phyloP scores from a whole-genome alignment of 1,139 yeast genomes.

The Candida sp. region DNA sequence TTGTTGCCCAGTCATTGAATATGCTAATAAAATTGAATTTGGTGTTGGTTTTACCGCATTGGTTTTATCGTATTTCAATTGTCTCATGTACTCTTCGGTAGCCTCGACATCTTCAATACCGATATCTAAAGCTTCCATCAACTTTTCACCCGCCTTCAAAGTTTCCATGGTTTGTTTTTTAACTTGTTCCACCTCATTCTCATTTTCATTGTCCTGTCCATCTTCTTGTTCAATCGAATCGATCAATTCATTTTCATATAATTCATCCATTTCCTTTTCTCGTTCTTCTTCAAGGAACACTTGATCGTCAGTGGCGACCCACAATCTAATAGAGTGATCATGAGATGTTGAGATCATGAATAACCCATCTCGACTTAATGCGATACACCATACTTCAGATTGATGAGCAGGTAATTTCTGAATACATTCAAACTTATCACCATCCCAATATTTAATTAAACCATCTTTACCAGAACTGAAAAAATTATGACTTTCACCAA shows the following conservation, averaged over 20 bases:
- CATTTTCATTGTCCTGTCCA: constrained; percentile 36
- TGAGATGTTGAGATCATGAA: constrained; percentile 86
- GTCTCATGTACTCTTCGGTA: constrained; percentile 42
- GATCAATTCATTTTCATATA: constrained; percentile 74
- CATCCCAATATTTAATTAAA: constrained; percentile 94
- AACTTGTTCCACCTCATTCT: constrained; percentile 64
- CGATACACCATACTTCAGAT: constrained; percentile 89
- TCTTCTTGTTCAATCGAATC: constrained; percentile 59
- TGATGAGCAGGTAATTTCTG: constrained; percentile 89
- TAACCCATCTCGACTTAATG: constrained; percentile 69
- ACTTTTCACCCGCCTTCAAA: constrained; percentile 89
- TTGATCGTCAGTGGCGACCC: constrained; percentile 93
- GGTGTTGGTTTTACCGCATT: constrained; percentile 60
- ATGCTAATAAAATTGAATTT: constrained; percentile 68
- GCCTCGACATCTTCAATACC: constrained; percentile 70
- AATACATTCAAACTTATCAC: constrained; percentile 91
- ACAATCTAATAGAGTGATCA: constrained; percentile 86
- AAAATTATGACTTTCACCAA: constrained; percentile 83
- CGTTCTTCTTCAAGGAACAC: constrained; percentile 94
- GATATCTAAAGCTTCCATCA: constrained; percentile 89
- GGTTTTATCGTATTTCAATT: constrained; percentile 32
- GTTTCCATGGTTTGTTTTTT: constrained; percentile 87
- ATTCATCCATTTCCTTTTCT: constrained; percentile 92
- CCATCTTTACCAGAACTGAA: constrained; percentile 92
- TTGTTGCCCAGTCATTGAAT: constrained; percentile 68